These are phyloP conservation scores for Entomortierella beljakovae DNA, from an alignment of 192 early-diverging fungal species.

Conservation along the genomic window DNA sequence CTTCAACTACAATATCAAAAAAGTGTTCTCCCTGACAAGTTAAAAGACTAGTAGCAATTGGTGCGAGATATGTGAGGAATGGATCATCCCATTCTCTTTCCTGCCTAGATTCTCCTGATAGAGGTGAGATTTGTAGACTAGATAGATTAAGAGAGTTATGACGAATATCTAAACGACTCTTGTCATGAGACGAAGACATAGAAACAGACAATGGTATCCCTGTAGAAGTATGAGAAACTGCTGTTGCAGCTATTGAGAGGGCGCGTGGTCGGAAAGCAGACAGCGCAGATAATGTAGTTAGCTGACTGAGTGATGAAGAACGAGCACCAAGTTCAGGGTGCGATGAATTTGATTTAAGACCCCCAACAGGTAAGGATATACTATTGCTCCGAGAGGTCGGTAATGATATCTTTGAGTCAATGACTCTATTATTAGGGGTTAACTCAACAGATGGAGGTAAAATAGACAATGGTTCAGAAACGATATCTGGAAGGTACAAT, in stretches of 20 bases:
- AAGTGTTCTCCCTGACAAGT: conserved; percentile 45
- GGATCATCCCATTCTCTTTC: conserved; percentile 45
- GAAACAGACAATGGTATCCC: conserved; percentile 43
- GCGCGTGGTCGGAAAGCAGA: conserved; percentile 11
- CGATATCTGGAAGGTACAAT: not conserved
- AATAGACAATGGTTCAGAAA: too few relatives aligned
- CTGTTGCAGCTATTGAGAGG: conserved; percentile 27
- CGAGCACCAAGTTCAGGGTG: too few relatives aligned
- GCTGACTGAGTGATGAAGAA: conserved; percentile 37
- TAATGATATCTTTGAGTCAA: not conserved
- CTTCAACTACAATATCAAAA: conserved; percentile 40
- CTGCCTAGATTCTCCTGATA: conserved; percentile 1
- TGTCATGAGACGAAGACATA: conserved; percentile 34
- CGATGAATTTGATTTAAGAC: not conserved
- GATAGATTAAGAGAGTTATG: conserved; percentile 27
- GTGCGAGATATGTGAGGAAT: conserved; percentile 32
- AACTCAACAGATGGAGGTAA: not conserved
- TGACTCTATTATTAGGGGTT: not conserved
- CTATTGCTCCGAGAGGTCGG: conserved; percentile 27
- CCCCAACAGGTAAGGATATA: conserved; percentile 12
- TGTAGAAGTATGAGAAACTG: conserved; percentile 31
- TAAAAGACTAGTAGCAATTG: conserved; percentile 38
- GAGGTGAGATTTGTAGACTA: not conserved
- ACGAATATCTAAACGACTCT: conserved; percentile 34
- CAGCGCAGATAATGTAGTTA: not conserved